Evolutionary conservation across 371 early-diverging fungal species (phyloP).

Genomic region (Thermomucor indicae-seudaticae): DNA sequence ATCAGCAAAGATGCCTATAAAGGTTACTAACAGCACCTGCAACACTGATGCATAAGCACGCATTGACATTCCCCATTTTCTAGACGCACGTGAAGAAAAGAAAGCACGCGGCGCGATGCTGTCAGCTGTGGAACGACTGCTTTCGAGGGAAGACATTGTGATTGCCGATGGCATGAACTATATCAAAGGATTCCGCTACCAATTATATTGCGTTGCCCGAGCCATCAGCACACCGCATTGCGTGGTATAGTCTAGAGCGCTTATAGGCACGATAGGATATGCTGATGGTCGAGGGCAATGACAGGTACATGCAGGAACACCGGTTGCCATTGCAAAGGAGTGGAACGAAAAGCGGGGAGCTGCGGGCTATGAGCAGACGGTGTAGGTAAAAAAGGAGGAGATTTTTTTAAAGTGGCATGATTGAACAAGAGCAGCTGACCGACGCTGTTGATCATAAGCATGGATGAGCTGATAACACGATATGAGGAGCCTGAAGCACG

Average conservation of each 20-base stretch:
- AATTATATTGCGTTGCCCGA: slow-evolving; percentile 89
- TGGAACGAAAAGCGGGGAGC: slow-evolving; percentile 57
- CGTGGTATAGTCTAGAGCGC: slow-evolving; percentile 44
- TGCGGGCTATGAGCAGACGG: slow-evolving; percentile 49
- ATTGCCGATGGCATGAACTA: slow-evolving; percentile 94
- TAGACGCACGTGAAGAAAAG: slow-evolving; percentile 79
- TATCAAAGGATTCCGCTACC: slow-evolving; percentile 97
- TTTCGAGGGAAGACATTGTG: slow-evolving; percentile 80
- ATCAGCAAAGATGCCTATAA: slow-evolving; percentile 62
- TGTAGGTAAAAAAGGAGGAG: slow-evolving; percentile 27
- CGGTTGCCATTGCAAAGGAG: slow-evolving; percentile 53
- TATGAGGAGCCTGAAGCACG: slow-evolving; percentile 94
- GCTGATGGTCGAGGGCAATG: neutral
- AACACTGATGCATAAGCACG: neutral
- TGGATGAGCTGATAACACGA: slow-evolving; percentile 82
- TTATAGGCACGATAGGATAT: neutral
- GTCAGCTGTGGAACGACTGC: slow-evolving; percentile 84
- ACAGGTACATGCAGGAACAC: slow-evolving; percentile 70
- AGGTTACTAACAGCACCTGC: slow-evolving; percentile 30
- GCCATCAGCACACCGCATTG: slow-evolving; percentile 89
- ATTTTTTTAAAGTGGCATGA: neutral
- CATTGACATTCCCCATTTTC: neutral
- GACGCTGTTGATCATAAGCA: slow-evolving; percentile 31
- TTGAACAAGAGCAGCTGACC: neutral
- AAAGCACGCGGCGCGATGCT: slow-evolving; percentile 85